Base-by-base conservation (phyloP, 73 alveolate species). In the Tetrahymena malaccensis region DNA sequence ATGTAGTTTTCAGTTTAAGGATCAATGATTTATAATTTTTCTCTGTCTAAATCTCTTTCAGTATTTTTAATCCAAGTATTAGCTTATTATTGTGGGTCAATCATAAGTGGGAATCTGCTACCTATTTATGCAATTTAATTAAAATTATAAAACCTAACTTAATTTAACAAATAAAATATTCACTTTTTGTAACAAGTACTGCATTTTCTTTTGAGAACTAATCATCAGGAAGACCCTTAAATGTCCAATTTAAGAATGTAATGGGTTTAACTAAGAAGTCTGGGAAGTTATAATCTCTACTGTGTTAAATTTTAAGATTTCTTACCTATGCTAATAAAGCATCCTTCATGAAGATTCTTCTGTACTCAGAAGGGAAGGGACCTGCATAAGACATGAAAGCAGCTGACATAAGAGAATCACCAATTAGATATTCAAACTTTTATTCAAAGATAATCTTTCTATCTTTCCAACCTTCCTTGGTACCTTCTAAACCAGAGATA, bases 331-430 rank as follows among this genome's bases (percentile, higher is more conserved):
- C 97, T 15, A 95, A 85, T 19, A 95, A 55, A n/a, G 70, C 83
- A 40, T 95, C 97, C 9, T 84, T 43, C 22, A 97, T 94, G 85
- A 98, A 97, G 85, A 96, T 93, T 70, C 98, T 97, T 97, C 99
- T 98, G 96, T 98, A 98, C 94, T 98, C 99, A 85, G 99, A 98
- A 22, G 99, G 99, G 99, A 99, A 99, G 33, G 99, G 99, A n/a
- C 99, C 99, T 15, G 98, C 98, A 96, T 99, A 99, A 95, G 99
- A 98, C 97, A 99, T 97, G 97, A 99, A 98, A 37, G 99, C 99
- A n/a, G 99, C 99, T 33, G 99, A 98, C 94, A 99, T 93, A 56
- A 99, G 98, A 58, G 99, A 99, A 96, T 99, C 99, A 43, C 99
- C 99, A 50, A 98, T 98, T 35, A 99, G 98, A 94, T 98, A 98